These are phyloP conservation scores for Mariannaea elegans DNA, from an alignment of 2,329 filamentous ascomycete genomes.

Conservation along the genomic window DNA sequence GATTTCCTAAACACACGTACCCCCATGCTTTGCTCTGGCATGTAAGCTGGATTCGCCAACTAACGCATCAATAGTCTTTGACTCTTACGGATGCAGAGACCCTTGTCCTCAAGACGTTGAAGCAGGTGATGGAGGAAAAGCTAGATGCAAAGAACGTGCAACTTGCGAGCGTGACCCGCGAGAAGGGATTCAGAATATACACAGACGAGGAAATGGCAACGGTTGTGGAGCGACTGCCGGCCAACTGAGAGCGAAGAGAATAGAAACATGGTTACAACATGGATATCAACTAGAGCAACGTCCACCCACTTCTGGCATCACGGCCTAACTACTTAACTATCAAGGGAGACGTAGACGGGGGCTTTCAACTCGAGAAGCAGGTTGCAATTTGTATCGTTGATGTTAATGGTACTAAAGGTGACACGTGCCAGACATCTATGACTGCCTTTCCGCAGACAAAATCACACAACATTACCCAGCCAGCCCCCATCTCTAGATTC, in stretches of 20 bases:
- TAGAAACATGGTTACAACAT: slow-evolving; percentile 34
- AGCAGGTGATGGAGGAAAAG: slow-evolving; percentile 99
- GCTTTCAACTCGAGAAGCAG: slow-evolving; percentile 6
- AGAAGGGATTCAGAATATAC: slow-evolving; percentile 98
- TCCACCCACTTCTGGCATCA: slow-evolving; percentile 21
- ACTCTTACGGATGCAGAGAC: slow-evolving; percentile 94
- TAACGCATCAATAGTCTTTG: slow-evolving; percentile 68
- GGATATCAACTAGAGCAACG: slow-evolving; percentile 25
- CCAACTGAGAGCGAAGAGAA: slow-evolving; percentile 57
- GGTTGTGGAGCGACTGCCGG: slow-evolving; percentile 84
- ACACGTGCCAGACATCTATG: slow-evolving; percentile 22
- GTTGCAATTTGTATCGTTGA: slow-evolving; percentile 43
- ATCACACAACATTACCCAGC: too few relatives aligned
- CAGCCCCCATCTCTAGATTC: background rate
- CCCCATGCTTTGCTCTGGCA: background rate
- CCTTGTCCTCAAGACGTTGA: slow-evolving; percentile 94
- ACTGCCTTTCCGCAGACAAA: background rate
- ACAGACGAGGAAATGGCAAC: slow-evolving; percentile 95
- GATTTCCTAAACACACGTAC: slow-evolving; percentile 18
- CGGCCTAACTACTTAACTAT: slow-evolving; percentile 15
- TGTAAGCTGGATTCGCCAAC: background rate
- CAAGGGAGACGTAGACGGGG: slow-evolving; percentile 21
- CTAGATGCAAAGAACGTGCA: slow-evolving; percentile 98
- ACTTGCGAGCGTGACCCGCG: slow-evolving; percentile 95
- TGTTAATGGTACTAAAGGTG: slow-evolving; percentile 30